Evolutionary conservation across 2,329 filamentous ascomycete genomes (phyloP).

Genomic region (Aspergillus pseudoglaucus): DNA sequence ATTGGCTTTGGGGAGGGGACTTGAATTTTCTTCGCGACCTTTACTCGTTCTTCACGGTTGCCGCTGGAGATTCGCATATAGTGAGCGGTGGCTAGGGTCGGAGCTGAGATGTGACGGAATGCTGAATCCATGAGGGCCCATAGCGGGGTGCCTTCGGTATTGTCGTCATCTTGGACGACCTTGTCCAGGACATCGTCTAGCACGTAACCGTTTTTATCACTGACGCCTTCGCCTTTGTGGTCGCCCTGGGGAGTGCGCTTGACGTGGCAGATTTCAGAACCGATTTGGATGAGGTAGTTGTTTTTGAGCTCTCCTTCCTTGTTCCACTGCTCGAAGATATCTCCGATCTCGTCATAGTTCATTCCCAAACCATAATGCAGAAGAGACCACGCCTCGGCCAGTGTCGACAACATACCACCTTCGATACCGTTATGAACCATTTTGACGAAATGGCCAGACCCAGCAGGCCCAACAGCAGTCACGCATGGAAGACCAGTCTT

Average conservation of each 20-base stretch:
- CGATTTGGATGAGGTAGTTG: constrained; percentile 60
- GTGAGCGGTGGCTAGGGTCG: constrained; percentile 59
- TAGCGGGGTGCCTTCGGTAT: constrained; percentile 60
- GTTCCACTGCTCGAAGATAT: constrained; percentile 57
- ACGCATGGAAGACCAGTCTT: constrained; percentile 55
- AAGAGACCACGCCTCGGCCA: constrained; percentile 60
- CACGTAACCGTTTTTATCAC: constrained; percentile 42
- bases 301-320: constrained; percentile 50
- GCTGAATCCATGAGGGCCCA: constrained; percentile 61
- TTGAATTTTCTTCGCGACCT: constrained; percentile 45
- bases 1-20: constrained; percentile 35
- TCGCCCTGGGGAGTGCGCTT: constrained; percentile 39
- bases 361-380: constrained; percentile 55
- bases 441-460: constrained; percentile 66
- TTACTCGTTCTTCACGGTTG: constrained; percentile 51
- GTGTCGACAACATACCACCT: constrained; percentile 60
- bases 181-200: constrained; percentile 61
- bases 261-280: constrained; percentile 53
- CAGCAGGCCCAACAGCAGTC: constrained; percentile 53
- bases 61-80: constrained; percentile 59
- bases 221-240: constrained; percentile 25
- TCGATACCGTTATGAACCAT: constrained; percentile 73
- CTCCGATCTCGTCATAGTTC: constrained; percentile 54
- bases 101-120: constrained; percentile 55
- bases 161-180: constrained; percentile 63